Evolutionary conservation across 2,329 filamentous ascomycete species (phyloP).

Genomic region (Penicillium sp.): DNA sequence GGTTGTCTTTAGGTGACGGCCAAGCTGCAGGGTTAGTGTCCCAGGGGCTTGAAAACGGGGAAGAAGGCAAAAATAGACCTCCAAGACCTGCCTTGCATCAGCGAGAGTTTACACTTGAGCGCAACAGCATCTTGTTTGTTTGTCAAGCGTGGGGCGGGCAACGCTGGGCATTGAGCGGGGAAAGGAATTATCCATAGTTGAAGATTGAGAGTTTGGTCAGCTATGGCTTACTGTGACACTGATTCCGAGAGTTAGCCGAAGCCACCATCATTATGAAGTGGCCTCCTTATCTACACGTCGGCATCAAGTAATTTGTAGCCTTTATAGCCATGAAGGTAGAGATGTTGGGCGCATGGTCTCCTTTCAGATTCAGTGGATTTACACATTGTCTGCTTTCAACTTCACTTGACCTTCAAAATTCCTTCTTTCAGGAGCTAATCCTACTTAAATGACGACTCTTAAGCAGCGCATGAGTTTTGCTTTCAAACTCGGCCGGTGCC

Average conservation of each 20-base stretch:
- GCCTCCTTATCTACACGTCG: neutral
- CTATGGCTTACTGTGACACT: no score
- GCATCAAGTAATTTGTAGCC: neutral
- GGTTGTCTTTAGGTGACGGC: conserved; percentile 3
- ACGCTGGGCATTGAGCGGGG: neutral
- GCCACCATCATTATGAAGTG: neutral
- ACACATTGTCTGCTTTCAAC: no score
- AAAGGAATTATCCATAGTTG: neutral
- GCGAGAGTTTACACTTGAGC: neutral
- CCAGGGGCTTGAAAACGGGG: neutral
- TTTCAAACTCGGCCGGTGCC: no score
- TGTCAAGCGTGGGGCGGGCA: neutral
- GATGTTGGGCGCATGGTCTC: no score
- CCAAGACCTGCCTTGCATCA: no score
- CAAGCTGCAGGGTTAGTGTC: neutral
- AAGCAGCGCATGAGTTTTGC: no score
- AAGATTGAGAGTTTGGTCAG: neutral
- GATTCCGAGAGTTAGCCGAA: neutral
- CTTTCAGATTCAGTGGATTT: no score
- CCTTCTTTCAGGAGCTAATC: no score
- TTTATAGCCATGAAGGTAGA: no score
- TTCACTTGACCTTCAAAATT: no score
- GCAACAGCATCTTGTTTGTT: neutral
- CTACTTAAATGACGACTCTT: no score
- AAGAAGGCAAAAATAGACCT: conserved; percentile 3